Percentiles rank a stretch among this genome's conserved stretches.
Evolutionary conservation across 305 asterid genomes (phyloP).

Genomic region (Euphrasia arctica): DNA sequence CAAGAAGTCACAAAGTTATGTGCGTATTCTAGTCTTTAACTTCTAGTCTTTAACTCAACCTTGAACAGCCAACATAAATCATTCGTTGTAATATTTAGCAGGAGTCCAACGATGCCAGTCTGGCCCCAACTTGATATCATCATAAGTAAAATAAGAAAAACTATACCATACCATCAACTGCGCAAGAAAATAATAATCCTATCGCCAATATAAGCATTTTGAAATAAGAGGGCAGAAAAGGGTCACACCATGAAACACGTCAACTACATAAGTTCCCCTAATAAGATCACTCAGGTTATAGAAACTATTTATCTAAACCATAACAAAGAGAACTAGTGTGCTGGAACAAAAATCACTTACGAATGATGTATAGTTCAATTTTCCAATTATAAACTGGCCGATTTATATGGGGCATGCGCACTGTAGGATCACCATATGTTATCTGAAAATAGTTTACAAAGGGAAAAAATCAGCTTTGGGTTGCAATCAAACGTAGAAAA

Average conservation of each 20-base stretch:
- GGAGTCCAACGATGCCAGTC: neutral
- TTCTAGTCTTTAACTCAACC: too few relatives aligned
- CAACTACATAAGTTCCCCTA: neutral
- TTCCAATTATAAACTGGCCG: conserved; percentile 79
- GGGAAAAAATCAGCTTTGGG: conserved; percentile 21
- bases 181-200: neutral
- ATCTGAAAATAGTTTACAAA: conserved; percentile 55
- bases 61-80: too few relatives aligned
- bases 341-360: conserved; percentile 47
- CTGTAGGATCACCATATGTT: conserved; percentile 94
- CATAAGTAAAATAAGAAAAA: neutral
- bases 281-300: conserved; percentile 3
- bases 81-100: too few relatives aligned
- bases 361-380: conserved; percentile 70
- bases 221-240: conserved; percentile 11
- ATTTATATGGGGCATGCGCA: conserved; percentile 76
- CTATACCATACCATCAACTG: neutral
- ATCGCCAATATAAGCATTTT: neutral
- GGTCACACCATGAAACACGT: neutral
- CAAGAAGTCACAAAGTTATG: too few relatives aligned
- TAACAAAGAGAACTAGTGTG: conserved; percentile 7
- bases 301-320: conserved; percentile 7
- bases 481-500: conserved; percentile 24
- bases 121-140: neutral
- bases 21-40: too few relatives aligned